phyloP scores from a whole-genome alignment of 768 basidiomycete genomes.

The Lactifluus subvellereus region DNA sequence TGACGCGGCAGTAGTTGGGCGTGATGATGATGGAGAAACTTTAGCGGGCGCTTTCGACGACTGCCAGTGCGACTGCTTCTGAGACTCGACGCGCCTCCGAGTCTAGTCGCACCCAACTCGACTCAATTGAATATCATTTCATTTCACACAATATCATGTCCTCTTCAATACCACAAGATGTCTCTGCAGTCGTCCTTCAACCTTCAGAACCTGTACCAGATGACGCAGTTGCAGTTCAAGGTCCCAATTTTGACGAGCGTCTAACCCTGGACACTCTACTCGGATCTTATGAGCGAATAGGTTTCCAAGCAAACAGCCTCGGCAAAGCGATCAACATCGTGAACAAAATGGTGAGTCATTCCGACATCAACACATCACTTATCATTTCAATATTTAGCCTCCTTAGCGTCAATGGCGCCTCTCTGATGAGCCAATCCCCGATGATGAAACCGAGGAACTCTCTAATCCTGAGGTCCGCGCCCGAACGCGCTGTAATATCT shows the following conservation, averaged over 20 bases:
- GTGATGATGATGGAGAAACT: constrained; percentile 4
- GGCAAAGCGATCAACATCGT: constrained; percentile 86
- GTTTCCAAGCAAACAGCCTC: constrained; percentile 95
- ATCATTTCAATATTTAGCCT: background rate
- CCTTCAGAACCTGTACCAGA: constrained; percentile 67
- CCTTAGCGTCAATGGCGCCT: constrained; percentile 80
- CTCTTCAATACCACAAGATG: constrained; percentile 43
- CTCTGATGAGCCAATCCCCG: constrained; percentile 71
- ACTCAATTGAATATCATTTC: too few species aligned
- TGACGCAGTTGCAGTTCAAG: constrained; percentile 65
- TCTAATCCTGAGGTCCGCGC: constrained; percentile 53
- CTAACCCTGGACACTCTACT: constrained; percentile 66
- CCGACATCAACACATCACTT: background rate
- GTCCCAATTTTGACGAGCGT: constrained; percentile 78
- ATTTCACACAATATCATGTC: background rate
- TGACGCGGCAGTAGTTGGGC: constrained; percentile 7
- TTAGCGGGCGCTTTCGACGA: constrained; percentile 2
- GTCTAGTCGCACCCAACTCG: too few species aligned
- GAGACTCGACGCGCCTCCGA: too few species aligned
- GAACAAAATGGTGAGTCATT: constrained; percentile 74
- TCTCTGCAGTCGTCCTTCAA: constrained; percentile 72
- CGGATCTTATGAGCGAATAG: constrained; percentile 78
- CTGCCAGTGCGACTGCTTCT: background rate
- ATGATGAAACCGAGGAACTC: constrained; percentile 67
- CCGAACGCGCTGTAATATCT: constrained; percentile 76